Conservation (phyloP, 495 filamentous ascomycete genomes). For the Viridothelium virens region DNA sequence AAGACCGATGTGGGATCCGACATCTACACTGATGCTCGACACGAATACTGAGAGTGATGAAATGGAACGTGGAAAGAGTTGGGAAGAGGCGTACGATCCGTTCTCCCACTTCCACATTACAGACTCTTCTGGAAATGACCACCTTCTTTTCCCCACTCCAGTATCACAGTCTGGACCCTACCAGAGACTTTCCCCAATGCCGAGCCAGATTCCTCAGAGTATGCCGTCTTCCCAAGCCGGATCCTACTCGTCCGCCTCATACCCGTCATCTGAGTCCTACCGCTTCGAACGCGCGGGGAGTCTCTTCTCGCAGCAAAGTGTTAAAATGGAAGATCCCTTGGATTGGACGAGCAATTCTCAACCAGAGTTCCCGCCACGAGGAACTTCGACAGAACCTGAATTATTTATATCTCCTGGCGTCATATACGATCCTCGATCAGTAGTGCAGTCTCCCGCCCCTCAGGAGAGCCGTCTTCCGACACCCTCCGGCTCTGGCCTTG, state of each 20-base stretch:
- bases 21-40: constrained; percentile 4
- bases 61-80: not conserved
- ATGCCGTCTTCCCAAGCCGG: not conserved
- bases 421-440: not conserved
- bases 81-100: constrained; percentile 8
- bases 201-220: not conserved
- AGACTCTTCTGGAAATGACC: not conserved
- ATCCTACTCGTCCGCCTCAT: not conserved
- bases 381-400: not conserved
- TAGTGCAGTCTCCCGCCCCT: not conserved
- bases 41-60: not conserved
- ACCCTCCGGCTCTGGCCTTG: not conserved
- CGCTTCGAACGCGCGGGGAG: not conserved
- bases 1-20: not conserved
- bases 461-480: not conserved
- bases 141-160: not conserved
- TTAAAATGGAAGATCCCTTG: constrained; percentile 18
- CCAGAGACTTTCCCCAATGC: not conserved
- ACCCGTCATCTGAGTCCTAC: not conserved
- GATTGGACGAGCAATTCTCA: not conserved
- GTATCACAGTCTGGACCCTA: not conserved
- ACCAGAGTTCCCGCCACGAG: not conserved
- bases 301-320: not conserved
- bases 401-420: not conserved
- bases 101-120: not conserved